Evolutionary conservation across 305 asterid species (phyloP), one percentile per base, ranked within the genome.

Genomic region (Fraxinus dipetala): DNA sequence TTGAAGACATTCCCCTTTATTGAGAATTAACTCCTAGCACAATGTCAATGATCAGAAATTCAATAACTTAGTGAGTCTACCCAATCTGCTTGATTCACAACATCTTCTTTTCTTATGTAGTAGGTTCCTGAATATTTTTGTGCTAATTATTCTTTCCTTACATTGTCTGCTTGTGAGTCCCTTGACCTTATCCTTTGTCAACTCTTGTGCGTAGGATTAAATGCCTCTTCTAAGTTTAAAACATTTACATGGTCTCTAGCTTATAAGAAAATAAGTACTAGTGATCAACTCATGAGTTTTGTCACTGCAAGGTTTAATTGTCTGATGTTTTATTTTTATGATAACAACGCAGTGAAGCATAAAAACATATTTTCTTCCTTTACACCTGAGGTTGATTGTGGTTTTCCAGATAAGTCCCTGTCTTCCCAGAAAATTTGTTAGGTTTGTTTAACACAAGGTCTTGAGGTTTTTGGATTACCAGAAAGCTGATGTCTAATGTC

Each of bases 341-440:
- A 28, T 67, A 4, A 28, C 35, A 67, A 67, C 1, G 20, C 38
- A 67, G 38, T 10, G 20, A 67, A 8, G 38, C 74, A 28, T 67
- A 26, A 67, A 5, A 5, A 28, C 38, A 14, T 13, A 16, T 28
- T 67, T 67, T 67, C 74, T 28, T 67, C 36, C 74, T 28, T 67
- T 10, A 28, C 20, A 10, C n/a, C 20, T 0, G 18, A 10, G 38
- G 13, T 40, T 65, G 36, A 26, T 65, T 65, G 16, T 26, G 20
- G 35, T 10, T 67, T 28, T 2, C 74, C 20, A 1, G 73, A 65
- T 28, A 65, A 65, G 18, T 26, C 32, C 35, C 36, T 43, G 20
- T 82, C 61, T 76, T 43, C 81, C 80, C 18, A 7, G 63, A 36
- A 45, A 28, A 28, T 59, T 74, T 80, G 31, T 75, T 81, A 1